Evolutionary conservation across 192 early-diverging fungal species (phyloP).

Genomic region (Martensiomyces pterosporus): DNA sequence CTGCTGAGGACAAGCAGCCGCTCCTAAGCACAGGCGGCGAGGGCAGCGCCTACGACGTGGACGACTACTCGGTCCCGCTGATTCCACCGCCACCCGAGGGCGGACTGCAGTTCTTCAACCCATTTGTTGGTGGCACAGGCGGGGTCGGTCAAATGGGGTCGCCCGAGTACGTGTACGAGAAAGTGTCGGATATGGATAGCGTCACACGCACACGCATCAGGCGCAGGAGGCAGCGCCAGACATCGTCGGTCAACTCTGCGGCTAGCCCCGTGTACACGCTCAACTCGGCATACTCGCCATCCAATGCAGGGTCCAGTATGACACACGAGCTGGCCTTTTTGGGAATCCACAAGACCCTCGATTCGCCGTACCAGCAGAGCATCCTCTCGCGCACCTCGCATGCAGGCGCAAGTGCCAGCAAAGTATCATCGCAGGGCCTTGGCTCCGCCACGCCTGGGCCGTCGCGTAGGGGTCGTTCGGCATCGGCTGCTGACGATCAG

Average conservation of each 20-base stretch:
- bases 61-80: constrained; percentile 14
- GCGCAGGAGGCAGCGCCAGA: constrained; percentile 25
- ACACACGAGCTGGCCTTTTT: constrained; percentile 45
- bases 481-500: no score
- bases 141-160: constrained; percentile 7
- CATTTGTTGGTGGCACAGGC: constrained; percentile 15
- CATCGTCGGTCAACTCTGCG: constrained; percentile 23
- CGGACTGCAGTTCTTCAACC: constrained; percentile 28
- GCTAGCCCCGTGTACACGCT: constrained; percentile 39
- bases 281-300: constrained; percentile 45
- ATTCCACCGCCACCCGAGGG: constrained; percentile 28
- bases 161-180: constrained; percentile 14
- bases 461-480: no score
- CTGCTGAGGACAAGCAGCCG: neutral
- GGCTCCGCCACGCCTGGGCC: no score
- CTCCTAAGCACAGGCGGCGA: constrained; percentile 4
- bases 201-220: constrained; percentile 45
- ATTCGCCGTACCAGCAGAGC: constrained; percentile 29
- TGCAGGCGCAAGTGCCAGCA: neutral
- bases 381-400: constrained; percentile 14
- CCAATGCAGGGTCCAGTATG: constrained; percentile 41
- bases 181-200: constrained; percentile 30
- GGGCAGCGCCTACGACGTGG: neutral
- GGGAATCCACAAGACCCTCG: constrained; percentile 37
- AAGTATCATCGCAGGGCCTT: no score